phyloP scores from a whole-genome alignment of 106 monocot species.

The Dendrobium huoshanense region DNA sequence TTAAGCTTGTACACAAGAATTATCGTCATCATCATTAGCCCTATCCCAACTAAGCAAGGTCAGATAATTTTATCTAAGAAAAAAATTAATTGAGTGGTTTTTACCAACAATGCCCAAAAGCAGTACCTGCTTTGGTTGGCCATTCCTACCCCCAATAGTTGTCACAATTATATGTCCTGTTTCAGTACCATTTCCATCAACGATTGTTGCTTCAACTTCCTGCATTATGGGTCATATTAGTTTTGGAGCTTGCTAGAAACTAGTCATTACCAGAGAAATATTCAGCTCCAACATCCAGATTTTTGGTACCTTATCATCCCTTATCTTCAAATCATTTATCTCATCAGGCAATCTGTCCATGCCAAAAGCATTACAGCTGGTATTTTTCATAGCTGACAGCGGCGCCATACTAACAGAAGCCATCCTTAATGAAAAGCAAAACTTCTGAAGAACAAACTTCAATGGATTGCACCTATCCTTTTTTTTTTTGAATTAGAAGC shows the following conservation, averaged over 20 bases:
- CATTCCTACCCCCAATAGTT: conserved; percentile 42
- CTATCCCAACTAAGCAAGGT: too few relatives aligned
- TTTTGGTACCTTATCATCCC: conserved; percentile 21
- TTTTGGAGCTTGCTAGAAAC: background rate
- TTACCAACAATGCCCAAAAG: too few relatives aligned
- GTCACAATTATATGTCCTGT: conserved; percentile 31
- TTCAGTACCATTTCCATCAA: conserved; percentile 31
- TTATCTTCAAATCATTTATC: conserved; percentile 30
- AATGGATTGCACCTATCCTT: background rate
- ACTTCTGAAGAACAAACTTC: background rate
- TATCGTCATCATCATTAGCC: too few relatives aligned
- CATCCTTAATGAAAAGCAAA: conserved; percentile 6
- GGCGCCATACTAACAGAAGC: conserved; percentile 22
- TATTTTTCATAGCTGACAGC: conserved; percentile 19
- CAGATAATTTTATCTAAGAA: background rate
- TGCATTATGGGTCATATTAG: conserved; percentile 2
- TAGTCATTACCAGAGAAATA: background rate
- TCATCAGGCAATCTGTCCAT: conserved; percentile 29
- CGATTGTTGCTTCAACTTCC: conserved; percentile 29
- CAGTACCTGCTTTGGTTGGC: conserved; percentile 31
- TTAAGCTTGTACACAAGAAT: background rate
- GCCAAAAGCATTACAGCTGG: conserved; percentile 10
- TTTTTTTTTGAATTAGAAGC: background rate
- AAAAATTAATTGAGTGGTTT: background rate
- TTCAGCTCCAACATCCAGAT: background rate